Conservation (phyloP, 768 basidiomycete genomes). For the Serendipita sp. region DNA sequence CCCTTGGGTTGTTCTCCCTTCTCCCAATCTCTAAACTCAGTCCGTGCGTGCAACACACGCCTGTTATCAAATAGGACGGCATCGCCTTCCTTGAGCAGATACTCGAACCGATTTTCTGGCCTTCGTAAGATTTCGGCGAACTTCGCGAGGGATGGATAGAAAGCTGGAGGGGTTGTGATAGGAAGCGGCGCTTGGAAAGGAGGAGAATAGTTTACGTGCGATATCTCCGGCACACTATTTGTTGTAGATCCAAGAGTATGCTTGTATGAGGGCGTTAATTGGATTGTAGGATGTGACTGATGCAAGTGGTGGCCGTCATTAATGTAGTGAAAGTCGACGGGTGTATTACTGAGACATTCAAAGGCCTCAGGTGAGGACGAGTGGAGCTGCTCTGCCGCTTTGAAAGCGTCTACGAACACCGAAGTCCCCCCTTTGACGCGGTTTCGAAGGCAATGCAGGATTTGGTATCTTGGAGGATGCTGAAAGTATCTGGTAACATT, state of each 20-base stretch:
- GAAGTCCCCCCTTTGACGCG: slow-evolving; percentile 70
- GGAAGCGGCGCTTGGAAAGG: slow-evolving; percentile 82
- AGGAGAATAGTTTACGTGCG: slow-evolving; percentile 78
- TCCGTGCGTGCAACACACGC: slow-evolving; percentile 72
- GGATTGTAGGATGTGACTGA: slow-evolving; percentile 55
- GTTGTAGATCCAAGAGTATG: background rate
- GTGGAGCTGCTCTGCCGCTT: slow-evolving; percentile 41
- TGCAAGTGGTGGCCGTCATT: slow-evolving; percentile 79
- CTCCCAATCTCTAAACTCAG: slow-evolving; percentile 42
- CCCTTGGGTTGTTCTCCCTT: slow-evolving; percentile 17
- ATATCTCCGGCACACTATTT: slow-evolving; percentile 21
- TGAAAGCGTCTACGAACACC: slow-evolving; percentile 68
- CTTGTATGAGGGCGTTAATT: slow-evolving; percentile 25
- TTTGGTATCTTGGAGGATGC: slow-evolving; percentile 79
- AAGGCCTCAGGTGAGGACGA: slow-evolving; percentile 34
- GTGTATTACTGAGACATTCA: slow-evolving; percentile 37
- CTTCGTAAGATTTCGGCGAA: slow-evolving; percentile 47
- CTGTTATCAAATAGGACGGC: slow-evolving; percentile 86
- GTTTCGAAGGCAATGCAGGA: slow-evolving; percentile 80
- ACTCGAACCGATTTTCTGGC: slow-evolving; percentile 33
- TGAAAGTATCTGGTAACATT: slow-evolving; percentile 56
- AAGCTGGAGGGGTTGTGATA: slow-evolving; percentile 32
- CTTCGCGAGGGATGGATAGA: slow-evolving; percentile 42
- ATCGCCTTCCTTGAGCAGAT: slow-evolving; percentile 66
- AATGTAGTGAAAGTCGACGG: slow-evolving; percentile 79